phyloP scores from a whole-genome alignment of 345 rosid species.

The Microthlaspi erraticum region DNA sequence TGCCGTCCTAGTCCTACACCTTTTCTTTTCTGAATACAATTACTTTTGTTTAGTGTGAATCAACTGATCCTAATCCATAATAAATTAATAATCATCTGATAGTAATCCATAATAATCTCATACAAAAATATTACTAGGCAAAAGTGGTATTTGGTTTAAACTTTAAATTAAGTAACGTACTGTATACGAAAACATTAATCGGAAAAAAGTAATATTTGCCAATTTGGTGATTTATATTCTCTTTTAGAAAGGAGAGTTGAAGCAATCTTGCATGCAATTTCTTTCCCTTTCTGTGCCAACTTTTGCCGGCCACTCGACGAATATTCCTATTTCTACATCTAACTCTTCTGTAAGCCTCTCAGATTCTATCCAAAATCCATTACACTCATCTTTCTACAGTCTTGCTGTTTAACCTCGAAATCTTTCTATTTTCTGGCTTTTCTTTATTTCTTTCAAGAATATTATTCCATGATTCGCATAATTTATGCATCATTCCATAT shows the following conservation, averaged over 20 bases:
- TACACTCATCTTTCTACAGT: conserved; percentile 22
- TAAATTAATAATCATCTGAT: background rate
- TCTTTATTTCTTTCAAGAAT: background rate
- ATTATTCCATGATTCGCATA: conserved; percentile 28
- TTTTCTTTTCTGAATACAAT: background rate
- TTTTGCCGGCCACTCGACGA: conserved; percentile 48
- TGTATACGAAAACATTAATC: background rate
- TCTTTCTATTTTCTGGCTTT: conserved; percentile 29
- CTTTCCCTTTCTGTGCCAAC: conserved; percentile 39
- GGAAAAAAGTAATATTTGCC: background rate
- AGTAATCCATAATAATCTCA: background rate
- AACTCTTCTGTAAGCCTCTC: conserved; percentile 28
- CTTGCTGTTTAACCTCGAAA: conserved; percentile 20
- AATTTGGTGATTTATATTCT: conserved; percentile 20
- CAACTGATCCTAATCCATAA: background rate
- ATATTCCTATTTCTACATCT: conserved; percentile 34
- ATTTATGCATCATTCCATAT: conserved; percentile 17
- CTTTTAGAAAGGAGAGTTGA: conserved; percentile 34
- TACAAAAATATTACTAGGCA: background rate
- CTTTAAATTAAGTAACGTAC: background rate
- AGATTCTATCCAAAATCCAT: conserved; percentile 31
- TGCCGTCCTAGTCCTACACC: conserved; percentile 7
- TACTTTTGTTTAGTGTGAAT: background rate
- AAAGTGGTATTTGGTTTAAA: conserved; percentile 1
- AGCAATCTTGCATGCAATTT: conserved; percentile 44